Evolutionary conservation across 2,329 filamentous ascomycete species (phyloP).

Genomic region (Scedosporium minutisporum): DNA sequence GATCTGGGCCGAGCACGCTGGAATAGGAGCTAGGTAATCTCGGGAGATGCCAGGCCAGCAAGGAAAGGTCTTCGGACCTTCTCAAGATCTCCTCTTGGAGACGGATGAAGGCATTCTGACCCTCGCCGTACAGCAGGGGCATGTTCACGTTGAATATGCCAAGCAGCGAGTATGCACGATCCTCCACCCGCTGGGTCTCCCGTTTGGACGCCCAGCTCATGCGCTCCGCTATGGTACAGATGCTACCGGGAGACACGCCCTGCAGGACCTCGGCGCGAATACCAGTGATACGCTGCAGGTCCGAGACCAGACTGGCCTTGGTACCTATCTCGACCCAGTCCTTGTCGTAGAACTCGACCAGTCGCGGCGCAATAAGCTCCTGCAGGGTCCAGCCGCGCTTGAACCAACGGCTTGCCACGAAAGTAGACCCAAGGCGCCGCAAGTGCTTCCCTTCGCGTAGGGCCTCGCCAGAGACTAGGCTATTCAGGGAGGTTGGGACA

Average conservation of each 20-base stretch:
- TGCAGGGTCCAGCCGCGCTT: conserved; percentile 13
- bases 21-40: background rate
- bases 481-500: background rate
- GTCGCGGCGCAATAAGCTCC: conserved; percentile 10
- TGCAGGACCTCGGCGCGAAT: conserved; percentile 2
- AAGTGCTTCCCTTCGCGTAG: background rate
- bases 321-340: conserved; percentile 9
- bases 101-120: conserved; percentile 20
- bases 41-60: conserved; percentile 17
- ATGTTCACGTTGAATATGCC: conserved; percentile 26
- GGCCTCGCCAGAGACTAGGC: background rate
- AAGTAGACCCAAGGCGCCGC: background rate
- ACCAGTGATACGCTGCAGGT: conserved; percentile 8
- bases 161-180: conserved; percentile 24
- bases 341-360: conserved; percentile 10
- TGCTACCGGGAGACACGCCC: background rate
- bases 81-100: conserved; percentile 25
- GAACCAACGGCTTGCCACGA: conserved; percentile 11
- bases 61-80: conserved; percentile 20
- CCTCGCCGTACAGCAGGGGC: conserved; percentile 26
- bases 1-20: conserved; percentile 3
- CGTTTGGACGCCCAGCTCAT: conserved; percentile 26
- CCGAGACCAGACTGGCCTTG: background rate
- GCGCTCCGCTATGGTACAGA: conserved; percentile 16
- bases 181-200: conserved; percentile 19